phyloP scores from a whole-genome alignment of 139 green algal genomes.

The Auxenochlorella pyrenoidosa region DNA sequence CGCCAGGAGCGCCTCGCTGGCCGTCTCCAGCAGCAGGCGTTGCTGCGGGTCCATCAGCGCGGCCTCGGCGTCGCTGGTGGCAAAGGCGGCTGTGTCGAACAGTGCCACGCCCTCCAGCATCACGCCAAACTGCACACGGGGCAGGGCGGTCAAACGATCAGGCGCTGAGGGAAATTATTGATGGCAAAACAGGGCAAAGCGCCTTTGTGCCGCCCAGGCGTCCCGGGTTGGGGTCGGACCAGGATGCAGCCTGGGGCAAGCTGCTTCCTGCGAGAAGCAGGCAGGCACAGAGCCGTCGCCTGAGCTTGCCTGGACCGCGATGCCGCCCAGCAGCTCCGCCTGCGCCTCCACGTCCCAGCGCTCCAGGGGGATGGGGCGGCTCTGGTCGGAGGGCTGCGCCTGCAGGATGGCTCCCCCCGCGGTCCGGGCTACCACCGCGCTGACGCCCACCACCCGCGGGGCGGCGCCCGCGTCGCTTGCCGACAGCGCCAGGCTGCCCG shows the following conservation, averaged over 20 bases:
- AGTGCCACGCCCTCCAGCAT: slow-evolving; percentile 57
- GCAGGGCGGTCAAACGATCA: neutral
- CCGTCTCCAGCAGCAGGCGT: slow-evolving; percentile 73
- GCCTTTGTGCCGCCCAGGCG: too few relatives aligned
- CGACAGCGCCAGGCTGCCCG: slow-evolving; percentile 1
- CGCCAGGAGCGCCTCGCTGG: slow-evolving; percentile 42
- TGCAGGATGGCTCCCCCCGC: slow-evolving; percentile 19
- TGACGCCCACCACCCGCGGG: slow-evolving; percentile 31
- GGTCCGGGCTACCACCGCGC: slow-evolving; percentile 1
- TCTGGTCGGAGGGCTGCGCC: slow-evolving; percentile 27
- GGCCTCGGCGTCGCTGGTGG: slow-evolving; percentile 59
- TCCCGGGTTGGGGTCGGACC: too few relatives aligned
- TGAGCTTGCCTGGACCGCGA: slow-evolving; percentile 53
- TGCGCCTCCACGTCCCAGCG: slow-evolving; percentile 62
- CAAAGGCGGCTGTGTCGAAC: slow-evolving; percentile 66
- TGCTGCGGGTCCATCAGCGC: slow-evolving; percentile 86
- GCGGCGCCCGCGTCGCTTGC: neutral
- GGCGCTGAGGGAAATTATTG: neutral
- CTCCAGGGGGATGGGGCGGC: slow-evolving; percentile 47
- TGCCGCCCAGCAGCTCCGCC: slow-evolving; percentile 14
- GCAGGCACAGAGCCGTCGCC: too few relatives aligned
- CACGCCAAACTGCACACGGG: slow-evolving; percentile 63
- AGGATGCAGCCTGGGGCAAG: too few relatives aligned
- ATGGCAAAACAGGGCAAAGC: neutral
- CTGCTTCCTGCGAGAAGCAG: too few relatives aligned